Base-by-base conservation (phyloP, 1,284 basidiomycete species). In the Hemileia vastatrix region DNA sequence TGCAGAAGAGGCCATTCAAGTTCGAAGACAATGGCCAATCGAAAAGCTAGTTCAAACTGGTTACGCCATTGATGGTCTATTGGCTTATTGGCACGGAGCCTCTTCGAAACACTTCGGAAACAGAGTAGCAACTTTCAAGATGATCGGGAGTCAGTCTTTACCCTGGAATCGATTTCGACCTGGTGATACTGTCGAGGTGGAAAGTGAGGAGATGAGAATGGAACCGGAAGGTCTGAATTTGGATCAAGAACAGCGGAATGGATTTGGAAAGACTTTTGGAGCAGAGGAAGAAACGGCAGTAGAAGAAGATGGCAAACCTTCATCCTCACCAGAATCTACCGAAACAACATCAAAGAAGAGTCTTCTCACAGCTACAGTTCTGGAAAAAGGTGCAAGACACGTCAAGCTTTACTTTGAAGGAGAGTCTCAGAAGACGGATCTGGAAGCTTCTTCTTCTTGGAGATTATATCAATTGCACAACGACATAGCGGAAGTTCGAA, bases 401-500 rank as follows among this genome's bases (percentile, higher is more conserved):
- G n/a, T 74, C 6, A 65, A 68, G 4, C 68, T 74, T 51, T 67
- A 67, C 50, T 71, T 74, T 33, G 64, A 66, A 44, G 68, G 67
- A 23, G 64, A 59, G 40, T 54, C 65, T 40, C 65, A 71, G 57
- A 56, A 67, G 23, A 45, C 65, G 33, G 71, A 72, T 24, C 64
- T 71, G 6, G 66, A 70, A n/a, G n/a, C n/a, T n/a, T n/a, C n/a
- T n/a, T n/a, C n/a, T n/a, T n/a, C n/a, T n/a, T 68, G 58, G 70
- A 82, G 82, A 62, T 72, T 93, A 45, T 89, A 93, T 70, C 75
- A 89, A 2, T 86, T 84, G 1, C 79, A 79, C 33, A 84, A 83
- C 43, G 84, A 85, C 68, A 80, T 87, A 57, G 80, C 84, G 6
- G 84, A 83, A 65, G 79, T 84, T 47, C 82, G 86, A 49, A 89